Conservation (phyloP, 371 early-diverging fungal species). For the Chytridiales sp. region DNA sequence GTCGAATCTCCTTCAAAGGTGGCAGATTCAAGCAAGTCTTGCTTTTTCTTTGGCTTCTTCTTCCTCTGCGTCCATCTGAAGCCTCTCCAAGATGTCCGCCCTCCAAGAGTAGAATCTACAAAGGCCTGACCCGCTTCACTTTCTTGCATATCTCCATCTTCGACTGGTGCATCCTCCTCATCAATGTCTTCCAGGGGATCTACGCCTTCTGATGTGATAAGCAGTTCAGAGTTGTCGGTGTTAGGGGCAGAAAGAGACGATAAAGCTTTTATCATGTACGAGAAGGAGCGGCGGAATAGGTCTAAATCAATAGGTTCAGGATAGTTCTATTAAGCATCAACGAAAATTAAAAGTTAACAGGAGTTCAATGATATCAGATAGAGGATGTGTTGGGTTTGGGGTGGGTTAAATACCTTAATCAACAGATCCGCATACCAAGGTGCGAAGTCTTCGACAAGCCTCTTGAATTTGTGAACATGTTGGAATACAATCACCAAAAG, state of each 20-base stretch:
- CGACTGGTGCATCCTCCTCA: background rate
- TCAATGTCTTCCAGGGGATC: background rate
- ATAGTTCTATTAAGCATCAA: slow-evolving; percentile 16
- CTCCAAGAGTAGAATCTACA: background rate
- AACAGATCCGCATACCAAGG: slow-evolving; percentile 24
- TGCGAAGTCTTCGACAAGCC: slow-evolving; percentile 16
- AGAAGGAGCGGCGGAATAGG: slow-evolving; percentile 19
- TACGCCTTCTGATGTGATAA: background rate
- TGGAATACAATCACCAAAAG: slow-evolving; percentile 17
- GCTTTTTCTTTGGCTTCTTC: background rate
- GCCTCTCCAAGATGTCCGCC: background rate
- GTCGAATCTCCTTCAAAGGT: background rate
- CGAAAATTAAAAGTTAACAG: background rate
- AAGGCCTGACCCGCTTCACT: background rate
- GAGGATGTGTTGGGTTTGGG: too few relatives aligned
- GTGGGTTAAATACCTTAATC: slow-evolving; percentile 26
- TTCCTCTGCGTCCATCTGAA: slow-evolving; percentile 14
- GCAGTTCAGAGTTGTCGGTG: background rate
- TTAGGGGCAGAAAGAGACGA: slow-evolving; percentile 20
- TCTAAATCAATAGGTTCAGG: slow-evolving; percentile 28
- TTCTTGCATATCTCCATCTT: too few relatives aligned
- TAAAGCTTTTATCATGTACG: slow-evolving; percentile 25
- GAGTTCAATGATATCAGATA: too few relatives aligned
- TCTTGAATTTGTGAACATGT: background rate
- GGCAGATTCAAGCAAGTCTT: background rate